These are phyloP conservation scores for Priceomyces haplophilus DNA, from an alignment of 805 yeast species.

Conservation along the genomic window DNA sequence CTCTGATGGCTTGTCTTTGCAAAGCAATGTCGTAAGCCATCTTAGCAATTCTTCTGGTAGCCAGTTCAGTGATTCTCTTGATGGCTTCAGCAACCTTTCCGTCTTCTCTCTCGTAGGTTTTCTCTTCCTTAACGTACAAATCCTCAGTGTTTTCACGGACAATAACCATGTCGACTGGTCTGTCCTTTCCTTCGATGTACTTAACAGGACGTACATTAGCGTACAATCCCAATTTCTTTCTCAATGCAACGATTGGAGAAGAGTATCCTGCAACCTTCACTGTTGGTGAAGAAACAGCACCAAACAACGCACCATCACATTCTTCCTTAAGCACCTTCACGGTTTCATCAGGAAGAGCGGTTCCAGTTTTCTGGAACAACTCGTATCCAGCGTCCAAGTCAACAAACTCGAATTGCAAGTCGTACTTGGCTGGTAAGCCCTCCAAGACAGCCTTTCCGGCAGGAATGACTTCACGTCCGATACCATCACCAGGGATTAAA, in stretches of 20 bases:
- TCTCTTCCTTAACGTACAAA: conserved; percentile 92
- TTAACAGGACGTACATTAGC: conserved; percentile 98
- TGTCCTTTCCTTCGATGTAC: conserved; percentile 79
- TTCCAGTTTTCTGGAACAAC: conserved; percentile 89
- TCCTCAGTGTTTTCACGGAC: conserved; percentile 99
- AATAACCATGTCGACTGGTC: conserved; percentile 95
- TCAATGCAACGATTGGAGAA: conserved; percentile 97
- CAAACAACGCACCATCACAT: conserved; percentile 97
- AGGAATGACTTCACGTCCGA: conserved; percentile 96
- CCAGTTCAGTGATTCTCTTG: conserved; percentile 89
- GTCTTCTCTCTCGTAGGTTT: conserved; percentile 64
- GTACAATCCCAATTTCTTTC: conserved; percentile 90
- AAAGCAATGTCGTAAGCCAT: conserved; percentile 91
- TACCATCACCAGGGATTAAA: conserved; percentile 97
- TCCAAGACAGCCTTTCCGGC: conserved; percentile 89
- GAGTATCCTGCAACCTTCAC: conserved; percentile 94
- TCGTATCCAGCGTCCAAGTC: conserved; percentile 93
- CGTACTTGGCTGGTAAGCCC: conserved; percentile 71
- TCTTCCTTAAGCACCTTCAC: conserved; percentile 69
- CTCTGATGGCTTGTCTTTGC: conserved; percentile 81
- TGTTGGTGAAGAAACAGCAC: conserved; percentile 95
- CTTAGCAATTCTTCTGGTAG: conserved; percentile 80
- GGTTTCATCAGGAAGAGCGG: conserved; percentile 92
- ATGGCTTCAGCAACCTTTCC: conserved; percentile 97
- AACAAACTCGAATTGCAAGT: conserved; percentile 79